Evolutionary conservation across 768 basidiomycete species (phyloP).

Genomic region (Collybia sp.): DNA sequence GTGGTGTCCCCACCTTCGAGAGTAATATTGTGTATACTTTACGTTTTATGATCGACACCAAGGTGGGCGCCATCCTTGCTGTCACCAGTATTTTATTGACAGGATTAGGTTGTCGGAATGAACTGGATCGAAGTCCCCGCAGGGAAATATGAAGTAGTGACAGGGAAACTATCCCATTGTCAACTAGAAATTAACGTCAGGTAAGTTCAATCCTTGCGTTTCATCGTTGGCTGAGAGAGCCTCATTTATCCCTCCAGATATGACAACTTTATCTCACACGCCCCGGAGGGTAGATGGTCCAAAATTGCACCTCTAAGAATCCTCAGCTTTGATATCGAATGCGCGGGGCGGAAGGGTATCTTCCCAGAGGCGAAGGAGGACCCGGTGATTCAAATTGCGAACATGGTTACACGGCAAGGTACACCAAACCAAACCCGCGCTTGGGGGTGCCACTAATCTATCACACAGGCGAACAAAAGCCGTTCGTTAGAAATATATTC

Average conservation of each 20-base stretch:
- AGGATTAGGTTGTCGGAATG: conserved; percentile 86
- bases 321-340: conserved; percentile 98
- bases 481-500: conserved; percentile 95
- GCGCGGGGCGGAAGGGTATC: conserved; percentile 95
- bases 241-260: conserved; percentile 43
- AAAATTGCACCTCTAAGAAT: conserved; percentile 90
- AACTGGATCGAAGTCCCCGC: conserved; percentile 96
- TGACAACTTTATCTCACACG: conserved; percentile 82
- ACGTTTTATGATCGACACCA: conserved; percentile 97
- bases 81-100: not conserved
- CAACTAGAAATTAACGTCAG: conserved; percentile 83
- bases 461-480: conserved; percentile 75
- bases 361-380: conserved; percentile 90
- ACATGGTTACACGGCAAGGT: conserved; percentile 99
- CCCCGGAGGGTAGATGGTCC: conserved; percentile 90
- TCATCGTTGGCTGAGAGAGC: not conserved
- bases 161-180: conserved; percentile 69
- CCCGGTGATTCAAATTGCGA: conserved; percentile 98
- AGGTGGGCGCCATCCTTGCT: conserved; percentile 41
- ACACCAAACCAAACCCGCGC: not conserved
- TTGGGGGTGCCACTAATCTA: not conserved
- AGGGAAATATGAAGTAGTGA: conserved; percentile 69
- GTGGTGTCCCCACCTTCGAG: conserved; percentile 71
- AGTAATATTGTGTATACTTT: conserved; percentile 91
- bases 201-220: conserved; percentile 32